These are phyloP conservation scores for Thalassiosira hispida DNA, from an alignment of 352 stramenopile species.

Conservation along the genomic window DNA sequence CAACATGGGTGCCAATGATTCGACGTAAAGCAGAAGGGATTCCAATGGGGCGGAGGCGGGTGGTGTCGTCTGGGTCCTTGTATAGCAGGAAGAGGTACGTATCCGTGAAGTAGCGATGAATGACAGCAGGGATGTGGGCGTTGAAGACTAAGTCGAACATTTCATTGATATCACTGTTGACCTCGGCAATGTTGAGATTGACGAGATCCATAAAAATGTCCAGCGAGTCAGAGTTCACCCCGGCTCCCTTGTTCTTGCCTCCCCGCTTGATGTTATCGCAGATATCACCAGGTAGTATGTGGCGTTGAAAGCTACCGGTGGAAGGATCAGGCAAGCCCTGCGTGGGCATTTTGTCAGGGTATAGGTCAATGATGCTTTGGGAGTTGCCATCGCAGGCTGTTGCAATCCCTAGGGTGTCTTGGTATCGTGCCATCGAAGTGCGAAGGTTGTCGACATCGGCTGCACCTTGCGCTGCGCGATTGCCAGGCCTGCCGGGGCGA, in stretches of 20 bases:
- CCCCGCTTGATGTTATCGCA: neutral
- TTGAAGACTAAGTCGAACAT: neutral
- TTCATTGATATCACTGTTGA: neutral
- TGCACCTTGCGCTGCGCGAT: slow-evolving; percentile 7
- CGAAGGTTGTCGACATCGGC: slow-evolving; percentile 33
- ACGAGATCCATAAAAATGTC: neutral
- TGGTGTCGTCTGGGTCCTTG: slow-evolving; percentile 10
- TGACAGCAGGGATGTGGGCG: neutral
- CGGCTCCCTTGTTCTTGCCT: neutral
- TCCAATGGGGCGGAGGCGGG: slow-evolving; percentile 7
- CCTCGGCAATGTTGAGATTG: neutral
- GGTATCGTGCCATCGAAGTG: slow-evolving; percentile 13
- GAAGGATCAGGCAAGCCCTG: neutral
- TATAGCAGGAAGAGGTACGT: slow-evolving; percentile 11
- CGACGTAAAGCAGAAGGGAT: neutral
- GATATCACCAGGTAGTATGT: neutral
- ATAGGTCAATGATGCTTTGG: neutral
- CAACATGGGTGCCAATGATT: neutral
- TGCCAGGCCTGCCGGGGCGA: neutral
- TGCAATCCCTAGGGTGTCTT: slow-evolving; percentile 1
- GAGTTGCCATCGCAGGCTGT: slow-evolving; percentile 14
- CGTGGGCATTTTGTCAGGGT: neutral
- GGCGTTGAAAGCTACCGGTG: neutral
- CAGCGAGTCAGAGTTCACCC: neutral
- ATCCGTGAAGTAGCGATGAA: neutral